Evolutionary conservation across 2,329 filamentous ascomycete genomes (phyloP).

Genomic region (Beauveria pseudobassiana): DNA sequence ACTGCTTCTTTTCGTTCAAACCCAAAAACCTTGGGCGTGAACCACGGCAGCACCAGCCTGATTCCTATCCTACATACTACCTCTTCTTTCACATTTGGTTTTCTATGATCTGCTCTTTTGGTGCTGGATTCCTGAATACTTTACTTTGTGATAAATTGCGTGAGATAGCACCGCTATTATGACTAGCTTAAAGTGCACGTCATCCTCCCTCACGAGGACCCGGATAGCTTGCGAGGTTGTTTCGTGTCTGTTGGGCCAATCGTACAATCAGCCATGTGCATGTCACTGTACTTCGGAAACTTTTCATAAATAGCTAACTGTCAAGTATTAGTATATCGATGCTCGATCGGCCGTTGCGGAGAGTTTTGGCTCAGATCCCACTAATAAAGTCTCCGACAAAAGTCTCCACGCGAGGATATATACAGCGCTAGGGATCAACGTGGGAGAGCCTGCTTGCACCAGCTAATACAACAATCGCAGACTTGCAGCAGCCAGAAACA

Average conservation of each 20-base stretch:
- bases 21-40: no score
- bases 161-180: background rate
- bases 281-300: background rate
- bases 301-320: background rate
- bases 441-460: background rate
- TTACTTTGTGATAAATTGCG: no score
- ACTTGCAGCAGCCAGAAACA: background rate
- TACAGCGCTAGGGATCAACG: background rate
- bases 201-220: background rate
- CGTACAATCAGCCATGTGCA: background rate
- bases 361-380: background rate
- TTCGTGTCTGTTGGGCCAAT: background rate
- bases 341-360: background rate
- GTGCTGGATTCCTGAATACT: no score
- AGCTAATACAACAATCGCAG: background rate
- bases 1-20: no score
- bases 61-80: no score
- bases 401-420: slow-evolving; percentile 7
- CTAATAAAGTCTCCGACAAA: slow-evolving; percentile 3
- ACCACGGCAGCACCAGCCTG: no score
- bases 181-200: background rate
- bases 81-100: no score
- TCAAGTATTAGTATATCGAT: background rate
- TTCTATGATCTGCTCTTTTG: no score
- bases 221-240: background rate